A percentile compares a stretch with the other conserved stretches of the same genome.
phyloP scores from a whole-genome alignment of 352 stramenopile species.

The Vaucheria bursata region DNA sequence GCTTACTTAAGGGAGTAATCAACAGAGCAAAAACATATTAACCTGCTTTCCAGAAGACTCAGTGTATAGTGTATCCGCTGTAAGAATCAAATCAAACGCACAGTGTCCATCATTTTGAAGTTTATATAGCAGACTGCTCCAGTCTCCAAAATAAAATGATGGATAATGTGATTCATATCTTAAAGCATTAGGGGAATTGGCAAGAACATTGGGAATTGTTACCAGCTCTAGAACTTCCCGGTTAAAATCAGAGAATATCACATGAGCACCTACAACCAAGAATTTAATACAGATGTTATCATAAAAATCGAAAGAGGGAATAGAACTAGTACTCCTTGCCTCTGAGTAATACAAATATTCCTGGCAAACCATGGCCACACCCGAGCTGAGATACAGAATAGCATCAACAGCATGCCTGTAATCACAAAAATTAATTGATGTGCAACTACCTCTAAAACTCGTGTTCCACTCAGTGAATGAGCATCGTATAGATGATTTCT shows the following conservation, averaged over 20 bases:
- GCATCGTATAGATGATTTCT: too few relatives aligned
- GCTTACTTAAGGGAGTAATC: too few relatives aligned
- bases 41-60: constrained; percentile 27
- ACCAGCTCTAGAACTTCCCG: constrained; percentile 38
- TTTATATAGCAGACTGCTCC: not conserved
- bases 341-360: constrained; percentile 28
- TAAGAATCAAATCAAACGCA: constrained; percentile 43
- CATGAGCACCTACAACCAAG: constrained; percentile 16
- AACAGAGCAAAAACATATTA: too few relatives aligned
- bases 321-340: too few relatives aligned
- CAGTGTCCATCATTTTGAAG: not conserved
- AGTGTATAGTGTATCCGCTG: constrained; percentile 46
- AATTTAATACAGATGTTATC: too few relatives aligned
- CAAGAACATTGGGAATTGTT: constrained; percentile 38
- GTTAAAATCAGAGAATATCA: constrained; percentile 46
- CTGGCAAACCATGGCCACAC: constrained; percentile 38
- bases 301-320: too few relatives aligned
- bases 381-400: constrained; percentile 6
- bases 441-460: too few relatives aligned
- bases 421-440: too few relatives aligned
- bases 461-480: too few relatives aligned
- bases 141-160: too few relatives aligned
- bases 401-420: too few relatives aligned
- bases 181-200: constrained; percentile 15
- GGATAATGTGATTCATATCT: not conserved